Percentiles rank a stretch among this genome's conserved stretches.
Conservation (phyloP, 2,329 filamentous ascomycete genomes). For the Hymenoscyphus scutula region DNA sequence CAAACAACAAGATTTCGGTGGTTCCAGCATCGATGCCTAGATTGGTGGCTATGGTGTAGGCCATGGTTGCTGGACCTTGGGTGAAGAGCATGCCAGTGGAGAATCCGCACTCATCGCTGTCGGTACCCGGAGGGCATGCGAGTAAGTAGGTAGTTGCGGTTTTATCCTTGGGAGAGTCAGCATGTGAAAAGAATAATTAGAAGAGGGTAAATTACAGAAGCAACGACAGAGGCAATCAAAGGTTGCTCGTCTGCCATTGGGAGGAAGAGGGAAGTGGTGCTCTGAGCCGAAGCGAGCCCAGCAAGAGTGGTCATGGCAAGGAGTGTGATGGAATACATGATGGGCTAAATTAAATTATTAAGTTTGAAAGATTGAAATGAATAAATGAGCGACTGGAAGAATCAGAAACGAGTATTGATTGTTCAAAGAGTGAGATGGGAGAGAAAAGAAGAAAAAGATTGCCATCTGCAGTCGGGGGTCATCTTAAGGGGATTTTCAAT, state of each 20-base stretch:
- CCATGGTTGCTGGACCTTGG: not conserved
- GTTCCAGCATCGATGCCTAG: not conserved
- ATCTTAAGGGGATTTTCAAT: too few species aligned
- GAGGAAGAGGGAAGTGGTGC: not conserved
- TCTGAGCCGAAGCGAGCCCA: not conserved
- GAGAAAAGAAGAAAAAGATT: not conserved
- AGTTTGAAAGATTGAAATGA: not conserved
- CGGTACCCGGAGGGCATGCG: not conserved
- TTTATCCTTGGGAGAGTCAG: not conserved
- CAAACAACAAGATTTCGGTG: not conserved
- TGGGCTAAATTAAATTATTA: not conserved
- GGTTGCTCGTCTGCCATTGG: not conserved
- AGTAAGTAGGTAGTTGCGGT: not conserved
- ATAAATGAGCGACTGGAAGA: not conserved
- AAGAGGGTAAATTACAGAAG: not conserved
- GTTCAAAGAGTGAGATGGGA: not conserved
- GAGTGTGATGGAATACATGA: not conserved
- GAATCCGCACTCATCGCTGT: not conserved
- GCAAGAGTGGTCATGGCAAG: not conserved
- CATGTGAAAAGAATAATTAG: not conserved
- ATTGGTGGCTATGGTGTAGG: not conserved
- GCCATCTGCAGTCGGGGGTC: too few species aligned
- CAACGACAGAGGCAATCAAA: not conserved
- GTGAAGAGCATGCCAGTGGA: not conserved
- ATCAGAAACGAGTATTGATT: not conserved